Evolutionary conservation across 1,284 basidiomycete species (phyloP), one percentile per base, ranked within the genome.

Genomic region (Leccinum cinnamomeum): DNA sequence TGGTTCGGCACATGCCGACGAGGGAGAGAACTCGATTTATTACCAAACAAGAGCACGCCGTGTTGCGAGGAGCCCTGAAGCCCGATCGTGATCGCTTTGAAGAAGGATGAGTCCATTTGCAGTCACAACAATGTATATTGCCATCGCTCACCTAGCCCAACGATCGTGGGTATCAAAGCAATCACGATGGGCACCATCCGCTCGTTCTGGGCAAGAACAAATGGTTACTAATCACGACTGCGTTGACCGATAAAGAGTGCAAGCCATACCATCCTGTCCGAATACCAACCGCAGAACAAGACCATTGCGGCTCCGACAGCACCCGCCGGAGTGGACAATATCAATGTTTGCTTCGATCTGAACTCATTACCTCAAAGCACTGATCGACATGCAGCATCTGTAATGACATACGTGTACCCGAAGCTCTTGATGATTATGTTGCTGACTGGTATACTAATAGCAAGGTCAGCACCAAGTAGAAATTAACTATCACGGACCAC

Each of bases 111-210:
- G 46, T 23, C 7, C 46, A 7, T 23, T 28, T 50, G 46, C 11
- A 50, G 20, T 50, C 20, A 44, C n/a, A 48, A 7, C 46, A 4
- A 23, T 50, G 12, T 48, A 35, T n/a, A 30, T 33, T 25, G 50
- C 28, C 3, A 18, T 51, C 14, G 12, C 72, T 64, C 63, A 82
- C 83, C 81, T 62, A 82, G 70, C 10, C 87, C 87, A 3, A 86
- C 75, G 41, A 90, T 84, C 0, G 87, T 87, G 0, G 88, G 87
- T 11, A 89, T 69, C 50, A 90, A 66, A 3, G 84, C 82, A 65
- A 85, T 79, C 12, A 88, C 77, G 33, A 89, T 86, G 0, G 88
- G 88, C 2, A 82, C 64, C 85, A 88, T 89, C 4, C 88, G 79
- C 65, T 87, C 84, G 53, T 78, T 78, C 85, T 88, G 41, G 46